These are phyloP conservation scores for Pythium dissotocum DNA, from an alignment of 352 stramenopile genomes.

Conservation along the genomic window DNA sequence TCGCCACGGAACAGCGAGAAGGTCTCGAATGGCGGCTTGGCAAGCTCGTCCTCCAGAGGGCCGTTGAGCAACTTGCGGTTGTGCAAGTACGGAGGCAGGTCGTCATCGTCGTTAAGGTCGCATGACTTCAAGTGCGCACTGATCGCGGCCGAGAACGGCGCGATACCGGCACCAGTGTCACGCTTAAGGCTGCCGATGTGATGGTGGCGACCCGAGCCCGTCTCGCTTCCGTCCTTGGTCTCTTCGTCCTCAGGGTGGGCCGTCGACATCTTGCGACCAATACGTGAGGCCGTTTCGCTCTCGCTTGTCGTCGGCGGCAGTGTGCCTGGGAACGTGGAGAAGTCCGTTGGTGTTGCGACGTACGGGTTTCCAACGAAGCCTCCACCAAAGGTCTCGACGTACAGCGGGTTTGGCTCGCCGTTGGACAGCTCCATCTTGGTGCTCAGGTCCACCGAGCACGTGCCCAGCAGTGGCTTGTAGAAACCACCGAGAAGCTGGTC, in stretches of 20 bases:
- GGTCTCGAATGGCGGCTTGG: conserved; percentile 78
- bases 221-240: conserved; percentile 12
- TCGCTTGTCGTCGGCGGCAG: conserved; percentile 18
- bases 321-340: conserved; percentile 57
- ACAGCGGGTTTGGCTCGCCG: conserved; percentile 58
- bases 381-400: conserved; percentile 40
- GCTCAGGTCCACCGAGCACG: conserved; percentile 71
- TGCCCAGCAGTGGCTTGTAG: conserved; percentile 77
- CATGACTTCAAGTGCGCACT: conserved; percentile 27
- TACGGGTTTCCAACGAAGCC: conserved; percentile 57
- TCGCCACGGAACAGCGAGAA: conserved; percentile 69
- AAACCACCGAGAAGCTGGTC: conserved; percentile 86
- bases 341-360: conserved; percentile 56
- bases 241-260: conserved; percentile 7
- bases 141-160: conserved; percentile 1
- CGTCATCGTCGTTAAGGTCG: conserved; percentile 56
- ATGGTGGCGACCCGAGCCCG: background rate
- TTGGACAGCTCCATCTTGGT: conserved; percentile 76
- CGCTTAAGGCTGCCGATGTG: background rate
- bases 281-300: background rate
- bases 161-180: conserved; percentile 21
- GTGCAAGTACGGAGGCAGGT: conserved; percentile 70
- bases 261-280: conserved; percentile 1
- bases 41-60: conserved; percentile 66
- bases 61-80: conserved; percentile 50